Conservation (phyloP, 2,329 filamentous ascomycete genomes). For the Penicillium frequentans region DNA sequence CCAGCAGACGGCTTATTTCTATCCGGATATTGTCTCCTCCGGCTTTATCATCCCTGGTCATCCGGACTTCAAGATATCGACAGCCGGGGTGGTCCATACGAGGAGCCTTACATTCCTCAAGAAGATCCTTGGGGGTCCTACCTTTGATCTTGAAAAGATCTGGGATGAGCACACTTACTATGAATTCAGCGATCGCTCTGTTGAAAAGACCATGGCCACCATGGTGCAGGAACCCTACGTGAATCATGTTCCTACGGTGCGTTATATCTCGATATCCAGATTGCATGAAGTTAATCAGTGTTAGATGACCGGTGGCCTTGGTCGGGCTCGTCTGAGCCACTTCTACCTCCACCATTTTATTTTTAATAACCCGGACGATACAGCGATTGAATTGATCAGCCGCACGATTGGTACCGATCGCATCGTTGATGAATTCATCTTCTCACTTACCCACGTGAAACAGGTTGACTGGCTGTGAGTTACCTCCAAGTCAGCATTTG, state of each 20-base stretch:
- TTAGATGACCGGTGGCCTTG: conserved; percentile 65
- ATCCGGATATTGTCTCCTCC: conserved; percentile 46
- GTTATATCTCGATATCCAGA: conserved; percentile 70
- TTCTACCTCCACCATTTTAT: conserved; percentile 78
- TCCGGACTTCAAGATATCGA: conserved; percentile 51
- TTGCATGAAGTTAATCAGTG: conserved; percentile 52
- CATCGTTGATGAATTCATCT: conserved; percentile 70
- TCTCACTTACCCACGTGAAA: conserved; percentile 62
- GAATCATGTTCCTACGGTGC: conserved; percentile 72
- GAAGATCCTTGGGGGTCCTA: conserved; percentile 60
- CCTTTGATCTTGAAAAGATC: conserved; percentile 69
- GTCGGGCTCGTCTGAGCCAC: conserved; percentile 59
- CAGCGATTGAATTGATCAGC: conserved; percentile 66
- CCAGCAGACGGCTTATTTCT: conserved; percentile 34
- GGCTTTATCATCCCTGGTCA: conserved; percentile 54
- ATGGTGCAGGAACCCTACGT: conserved; percentile 81
- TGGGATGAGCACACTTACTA: conserved; percentile 77
- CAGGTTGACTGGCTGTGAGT: conserved; percentile 70
- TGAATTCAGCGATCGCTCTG: conserved; percentile 68
- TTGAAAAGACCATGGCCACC: conserved; percentile 74
- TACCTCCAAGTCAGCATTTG: conserved; percentile 68
- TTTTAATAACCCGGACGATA: conserved; percentile 69
- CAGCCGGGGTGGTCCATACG: conserved; percentile 65
- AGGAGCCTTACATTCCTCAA: conserved; percentile 67
- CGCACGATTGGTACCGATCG: conserved; percentile 71